Evolutionary conservation across 179 eudicot species (phyloP).

Genomic region (Beta macrorhiza): DNA sequence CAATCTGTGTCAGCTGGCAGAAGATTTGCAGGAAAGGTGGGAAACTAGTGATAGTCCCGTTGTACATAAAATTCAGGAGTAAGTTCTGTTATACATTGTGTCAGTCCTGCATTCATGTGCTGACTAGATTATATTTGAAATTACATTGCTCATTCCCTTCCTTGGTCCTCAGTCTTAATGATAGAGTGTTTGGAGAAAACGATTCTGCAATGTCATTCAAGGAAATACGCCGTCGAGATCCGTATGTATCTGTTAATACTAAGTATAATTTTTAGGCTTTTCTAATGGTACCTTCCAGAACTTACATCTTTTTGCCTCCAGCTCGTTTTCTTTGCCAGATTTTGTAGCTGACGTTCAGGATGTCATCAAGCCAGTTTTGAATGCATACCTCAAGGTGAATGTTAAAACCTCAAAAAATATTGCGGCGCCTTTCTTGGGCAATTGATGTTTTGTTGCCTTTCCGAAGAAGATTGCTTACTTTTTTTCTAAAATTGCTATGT

Average conservation of each 20-base stretch:
- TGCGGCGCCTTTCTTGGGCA: background rate
- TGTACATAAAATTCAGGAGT: conserved; percentile 91
- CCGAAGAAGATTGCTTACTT: conserved; percentile 4
- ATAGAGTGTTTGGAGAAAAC: conserved; percentile 77
- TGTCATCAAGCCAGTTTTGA: conserved; percentile 65
- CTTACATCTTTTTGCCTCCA: conserved; percentile 24
- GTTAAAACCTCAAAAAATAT: background rate
- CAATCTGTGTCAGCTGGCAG: conserved; percentile 61
- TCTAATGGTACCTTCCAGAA: background rate
- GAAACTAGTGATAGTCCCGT: conserved; percentile 94
- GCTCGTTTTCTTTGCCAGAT: conserved; percentile 78
- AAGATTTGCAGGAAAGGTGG: conserved; percentile 86
- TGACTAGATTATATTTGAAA: background rate
- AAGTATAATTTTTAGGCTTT: background rate
- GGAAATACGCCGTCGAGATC: conserved; percentile 91
- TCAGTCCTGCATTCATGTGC: background rate
- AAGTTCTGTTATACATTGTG: conserved; percentile 30
- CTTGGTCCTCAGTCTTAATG: conserved; percentile 55
- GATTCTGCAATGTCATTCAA: conserved; percentile 80
- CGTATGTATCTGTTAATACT: conserved; percentile 45
- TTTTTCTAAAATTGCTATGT: conserved; percentile 4
- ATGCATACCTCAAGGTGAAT: conserved; percentile 69
- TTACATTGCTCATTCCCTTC: conserved; percentile 15
- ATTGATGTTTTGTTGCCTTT: background rate
- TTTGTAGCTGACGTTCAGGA: conserved; percentile 91